These are phyloP conservation scores for Colletotrichum plurivorum DNA, from an alignment of 2,329 filamentous ascomycete species.

Conservation along the genomic window DNA sequence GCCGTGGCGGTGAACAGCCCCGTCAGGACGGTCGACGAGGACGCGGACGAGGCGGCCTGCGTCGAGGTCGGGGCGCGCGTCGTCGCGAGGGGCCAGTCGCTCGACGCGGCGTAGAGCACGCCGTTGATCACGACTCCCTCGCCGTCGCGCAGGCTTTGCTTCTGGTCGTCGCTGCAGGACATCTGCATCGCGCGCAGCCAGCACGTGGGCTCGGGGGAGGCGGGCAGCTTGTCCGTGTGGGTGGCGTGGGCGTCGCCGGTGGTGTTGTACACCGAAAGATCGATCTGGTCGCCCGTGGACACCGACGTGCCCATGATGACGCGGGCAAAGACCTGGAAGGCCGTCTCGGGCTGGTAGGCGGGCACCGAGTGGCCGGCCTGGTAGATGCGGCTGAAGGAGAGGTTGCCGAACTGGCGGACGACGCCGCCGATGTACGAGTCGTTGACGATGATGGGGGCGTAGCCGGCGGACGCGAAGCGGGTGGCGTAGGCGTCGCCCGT, in stretches of 20 bases:
- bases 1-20: conserved; percentile 54
- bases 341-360: conserved; percentile 72
- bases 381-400: conserved; percentile 77
- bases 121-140: conserved; percentile 73
- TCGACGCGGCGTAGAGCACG: conserved; percentile 62
- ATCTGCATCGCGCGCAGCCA: conserved; percentile 67
- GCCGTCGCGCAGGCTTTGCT: conserved; percentile 60
- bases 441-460: conserved; percentile 80
- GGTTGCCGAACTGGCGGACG: conserved; percentile 83
- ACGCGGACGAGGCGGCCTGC: conserved; percentile 42
- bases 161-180: conserved; percentile 68
- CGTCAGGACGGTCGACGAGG: conserved; percentile 45
- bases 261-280: conserved; percentile 68
- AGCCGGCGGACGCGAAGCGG: conserved; percentile 76
- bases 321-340: conserved; percentile 72
- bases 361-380: conserved; percentile 76
- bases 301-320: conserved; percentile 70
- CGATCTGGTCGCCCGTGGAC: conserved; percentile 66
- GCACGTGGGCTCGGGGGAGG: conserved; percentile 67
- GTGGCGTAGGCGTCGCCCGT: conserved; percentile 60
- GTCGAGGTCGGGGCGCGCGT: conserved; percentile 44
- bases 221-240: conserved; percentile 66
- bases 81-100: conserved; percentile 58
- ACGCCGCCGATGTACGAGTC: conserved; percentile 77
- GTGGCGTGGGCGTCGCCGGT: conserved; percentile 71